Conservation (phyloP, 345 rosid species). For the Hypericum perforatum region DNA sequence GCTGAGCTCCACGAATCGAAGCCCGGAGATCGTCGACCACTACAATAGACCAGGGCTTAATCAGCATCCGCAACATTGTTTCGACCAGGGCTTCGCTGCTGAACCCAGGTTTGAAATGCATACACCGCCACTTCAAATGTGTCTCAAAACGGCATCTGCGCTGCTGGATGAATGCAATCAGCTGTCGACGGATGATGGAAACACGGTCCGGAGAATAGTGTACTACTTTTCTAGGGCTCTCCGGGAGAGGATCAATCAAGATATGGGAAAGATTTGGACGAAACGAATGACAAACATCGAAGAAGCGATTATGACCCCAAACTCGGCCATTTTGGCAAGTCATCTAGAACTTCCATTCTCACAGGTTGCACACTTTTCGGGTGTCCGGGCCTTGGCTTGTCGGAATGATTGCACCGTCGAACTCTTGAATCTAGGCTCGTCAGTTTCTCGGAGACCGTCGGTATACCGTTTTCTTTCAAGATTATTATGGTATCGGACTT, state of each 20-base stretch:
- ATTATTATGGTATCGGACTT: constrained; percentile 27
- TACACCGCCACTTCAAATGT: too few species aligned
- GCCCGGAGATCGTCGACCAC: not conserved
- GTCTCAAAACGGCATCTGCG: constrained; percentile 28
- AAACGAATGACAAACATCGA: constrained; percentile 9
- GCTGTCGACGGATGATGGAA: constrained; percentile 26
- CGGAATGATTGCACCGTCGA: constrained; percentile 18
- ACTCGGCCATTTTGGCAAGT: constrained; percentile 15
- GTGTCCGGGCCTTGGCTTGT: constrained; percentile 36
- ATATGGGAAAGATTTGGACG: constrained; percentile 20
- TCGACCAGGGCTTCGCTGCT: too few species aligned
- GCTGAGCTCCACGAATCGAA: not conserved
- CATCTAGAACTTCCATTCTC: constrained; percentile 25
- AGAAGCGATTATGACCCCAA: constrained; percentile 8
- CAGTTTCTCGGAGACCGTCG: constrained; percentile 28
- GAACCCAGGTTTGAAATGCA: too few species aligned
- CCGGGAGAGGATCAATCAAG: constrained; percentile 33
- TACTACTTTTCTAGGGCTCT: constrained; percentile 37
- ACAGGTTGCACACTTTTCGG: constrained; percentile 28
- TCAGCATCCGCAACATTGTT: too few species aligned
- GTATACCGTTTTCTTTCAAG: constrained; percentile 30
- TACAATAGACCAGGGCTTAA: too few species aligned
- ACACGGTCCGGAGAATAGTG: constrained; percentile 33
- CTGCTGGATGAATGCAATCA: constrained; percentile 27
- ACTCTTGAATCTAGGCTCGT: constrained; percentile 35